Evolutionary conservation across 805 yeast species (phyloP).

Genomic region (Barnettozyma sp.): DNA sequence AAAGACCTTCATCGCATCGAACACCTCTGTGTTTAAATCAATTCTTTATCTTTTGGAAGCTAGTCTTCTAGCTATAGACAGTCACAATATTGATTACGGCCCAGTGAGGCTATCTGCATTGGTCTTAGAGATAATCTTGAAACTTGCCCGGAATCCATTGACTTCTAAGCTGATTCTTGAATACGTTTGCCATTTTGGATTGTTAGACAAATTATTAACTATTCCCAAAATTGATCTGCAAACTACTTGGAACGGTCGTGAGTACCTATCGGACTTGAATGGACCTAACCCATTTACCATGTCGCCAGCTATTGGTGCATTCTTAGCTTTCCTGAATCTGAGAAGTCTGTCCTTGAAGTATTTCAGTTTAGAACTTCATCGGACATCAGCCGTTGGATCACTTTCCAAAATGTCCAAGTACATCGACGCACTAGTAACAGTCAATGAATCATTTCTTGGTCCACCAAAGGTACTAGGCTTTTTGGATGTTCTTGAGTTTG

Average conservation of each 20-base stretch:
- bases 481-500: conserved; percentile 63
- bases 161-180: conserved; percentile 46
- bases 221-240: conserved; percentile 44
- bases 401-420: conserved; percentile 46
- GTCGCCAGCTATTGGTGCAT: conserved; percentile 39
- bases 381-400: conserved; percentile 38
- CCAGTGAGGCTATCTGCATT: conserved; percentile 53
- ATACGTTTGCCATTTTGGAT: conserved; percentile 43
- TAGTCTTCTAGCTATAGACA: conserved; percentile 37
- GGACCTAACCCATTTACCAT: conserved; percentile 24
- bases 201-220: conserved; percentile 45
- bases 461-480: conserved; percentile 63
- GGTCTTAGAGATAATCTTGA: conserved; percentile 54
- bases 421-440: conserved; percentile 45
- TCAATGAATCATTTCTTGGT: conserved; percentile 43
- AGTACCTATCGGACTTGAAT: conserved; percentile 37
- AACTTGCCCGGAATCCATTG: conserved; percentile 49
- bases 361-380: conserved; percentile 68
- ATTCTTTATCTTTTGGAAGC: conserved; percentile 44
- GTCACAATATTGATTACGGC: conserved; percentile 39
- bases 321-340: conserved; percentile 53
- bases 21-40: conserved; percentile 48
- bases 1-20: conserved; percentile 47
- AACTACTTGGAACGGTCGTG: conserved; percentile 49
- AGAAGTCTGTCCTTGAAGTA: conserved; percentile 58